Evolutionary conservation across 2,329 filamentous ascomycete genomes (phyloP), one percentile per base, ranked within the genome.

Genomic region (Talaromyces sp.): DNA sequence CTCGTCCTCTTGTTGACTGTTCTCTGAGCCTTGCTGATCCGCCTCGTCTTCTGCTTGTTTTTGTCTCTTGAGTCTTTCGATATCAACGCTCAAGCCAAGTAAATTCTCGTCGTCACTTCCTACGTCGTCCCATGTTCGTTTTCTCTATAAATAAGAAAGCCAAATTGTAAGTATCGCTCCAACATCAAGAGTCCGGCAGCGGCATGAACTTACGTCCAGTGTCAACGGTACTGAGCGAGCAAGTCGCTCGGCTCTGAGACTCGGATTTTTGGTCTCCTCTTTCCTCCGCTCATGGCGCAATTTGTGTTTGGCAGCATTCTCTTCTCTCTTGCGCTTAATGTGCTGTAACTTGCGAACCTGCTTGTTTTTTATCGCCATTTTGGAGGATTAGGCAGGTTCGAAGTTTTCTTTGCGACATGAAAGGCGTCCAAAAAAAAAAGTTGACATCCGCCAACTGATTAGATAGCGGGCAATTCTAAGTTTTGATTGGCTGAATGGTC

Each of bases 51-150:
- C 70, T 60, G 76, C 75, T 52, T 77, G 64, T 64, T 73, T 79
- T 60, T 75, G 73, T 63, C 76, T 67, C 66, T 80, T 80, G 63
- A 80, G 71, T 53, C 75, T 71, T 66, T 78, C 77, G 37, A 79
- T 74, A 63, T 80, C 77, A 41, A 80, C 75, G 53, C 73, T 78
- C 61, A 76, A 53, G 36, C 77, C 78, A 45, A 80, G 65, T 22
- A 75, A 70, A 50, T 78, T 75, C 39, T 78, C 76, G 15, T 73
- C 73, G 60, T 79, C 78, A 54, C 75, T 75, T 50, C 86, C 86
- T 52, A 84, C 83, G 54, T 92, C 86, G 67, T 97, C 92, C 90
- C 91, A 97, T 33, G 90, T 85, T 71, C 94, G 85, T 79, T 96
- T 96, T 66, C 86, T 84, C 66, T 59, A n/a, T n/a, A 43, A 17